Evolutionary conservation across 2,329 filamentous ascomycete genomes (phyloP).

Genomic region (Fusarium scirpi): DNA sequence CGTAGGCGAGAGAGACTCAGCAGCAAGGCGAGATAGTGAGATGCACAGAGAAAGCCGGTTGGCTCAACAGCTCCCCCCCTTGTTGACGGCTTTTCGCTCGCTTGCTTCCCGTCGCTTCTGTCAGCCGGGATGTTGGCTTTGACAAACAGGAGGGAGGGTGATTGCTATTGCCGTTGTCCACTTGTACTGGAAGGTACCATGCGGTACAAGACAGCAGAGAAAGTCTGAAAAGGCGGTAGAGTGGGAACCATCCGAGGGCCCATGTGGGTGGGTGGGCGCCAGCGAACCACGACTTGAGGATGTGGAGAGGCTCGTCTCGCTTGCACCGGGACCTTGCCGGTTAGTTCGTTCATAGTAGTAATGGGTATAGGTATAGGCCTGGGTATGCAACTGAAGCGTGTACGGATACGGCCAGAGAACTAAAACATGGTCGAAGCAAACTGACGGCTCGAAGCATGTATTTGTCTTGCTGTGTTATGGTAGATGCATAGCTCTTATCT

Average conservation of each 20-base stretch:
- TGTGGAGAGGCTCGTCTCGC: conserved; percentile 36
- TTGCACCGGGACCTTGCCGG: conserved; percentile 30
- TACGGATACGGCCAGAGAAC: conserved; percentile 29
- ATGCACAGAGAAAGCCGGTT: conserved; percentile 40
- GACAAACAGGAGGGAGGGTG: conserved; percentile 18
- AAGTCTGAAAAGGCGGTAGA: conserved; percentile 20
- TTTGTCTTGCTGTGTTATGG: conserved; percentile 28
- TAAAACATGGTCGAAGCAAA: conserved; percentile 32
- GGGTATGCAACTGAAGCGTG: conserved; percentile 1
- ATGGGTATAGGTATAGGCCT: conserved; percentile 1
- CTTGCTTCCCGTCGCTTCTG: conserved; percentile 46
- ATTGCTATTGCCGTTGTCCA: conserved; percentile 29
- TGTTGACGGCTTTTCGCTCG: conserved; percentile 43
- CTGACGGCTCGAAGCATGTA: conserved; percentile 22
- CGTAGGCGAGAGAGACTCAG: conserved; percentile 40
- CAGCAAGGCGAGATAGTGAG: conserved; percentile 45
- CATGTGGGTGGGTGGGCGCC: conserved; percentile 16
- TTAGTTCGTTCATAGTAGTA: conserved; percentile 6
- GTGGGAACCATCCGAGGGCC: conserved; percentile 28
- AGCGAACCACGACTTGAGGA: conserved; percentile 30
- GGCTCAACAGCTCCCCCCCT: conserved; percentile 35
- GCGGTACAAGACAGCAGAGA: conserved; percentile 8
- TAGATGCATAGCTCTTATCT: conserved; percentile 19
- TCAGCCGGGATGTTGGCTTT: conserved; percentile 39
- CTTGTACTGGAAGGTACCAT: conserved; percentile 23